These are phyloP conservation scores for Beta corolliflora DNA, from an alignment of 179 eudicot genomes.

Conservation along the genomic window DNA sequence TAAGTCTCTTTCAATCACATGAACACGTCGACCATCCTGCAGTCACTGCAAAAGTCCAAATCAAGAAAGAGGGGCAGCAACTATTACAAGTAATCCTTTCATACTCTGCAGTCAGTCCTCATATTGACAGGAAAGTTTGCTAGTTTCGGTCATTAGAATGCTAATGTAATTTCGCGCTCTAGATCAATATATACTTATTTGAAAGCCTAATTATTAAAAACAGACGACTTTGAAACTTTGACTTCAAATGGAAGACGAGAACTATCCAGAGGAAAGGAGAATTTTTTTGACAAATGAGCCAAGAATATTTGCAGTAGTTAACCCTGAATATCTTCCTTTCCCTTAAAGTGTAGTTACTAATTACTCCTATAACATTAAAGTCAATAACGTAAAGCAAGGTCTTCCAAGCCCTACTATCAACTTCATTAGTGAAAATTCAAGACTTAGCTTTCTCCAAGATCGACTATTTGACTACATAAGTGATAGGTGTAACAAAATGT, in stretches of 20 bases:
- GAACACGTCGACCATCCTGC: conserved; percentile 92
- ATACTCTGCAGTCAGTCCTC: background rate
- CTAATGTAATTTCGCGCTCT: background rate
- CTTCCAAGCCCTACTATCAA: background rate
- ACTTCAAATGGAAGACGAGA: background rate
- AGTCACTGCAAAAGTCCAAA: conserved; percentile 31
- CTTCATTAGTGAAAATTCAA: background rate
- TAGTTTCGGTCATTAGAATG: background rate
- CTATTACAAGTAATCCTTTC: background rate
- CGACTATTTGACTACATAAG: background rate
- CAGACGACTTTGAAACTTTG: background rate
- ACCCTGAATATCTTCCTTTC: background rate
- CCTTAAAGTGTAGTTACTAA: too few relatives aligned
- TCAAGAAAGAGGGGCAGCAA: conserved; percentile 22
- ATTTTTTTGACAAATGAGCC: background rate
- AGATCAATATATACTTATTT: background rate
- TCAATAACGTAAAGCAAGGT: background rate
- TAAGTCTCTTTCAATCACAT: conserved; percentile 87
- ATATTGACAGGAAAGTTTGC: background rate
- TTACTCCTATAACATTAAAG: background rate
- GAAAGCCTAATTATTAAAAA: background rate
- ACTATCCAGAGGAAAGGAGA: background rate
- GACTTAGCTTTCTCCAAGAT: background rate
- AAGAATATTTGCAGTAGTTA: background rate
- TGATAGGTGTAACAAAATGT: too few relatives aligned